Evolutionary conservation across 306 rosid genomes (phyloP), one percentile per base, ranked within the genome.

Genomic region (Pterocarpus santalinus): DNA sequence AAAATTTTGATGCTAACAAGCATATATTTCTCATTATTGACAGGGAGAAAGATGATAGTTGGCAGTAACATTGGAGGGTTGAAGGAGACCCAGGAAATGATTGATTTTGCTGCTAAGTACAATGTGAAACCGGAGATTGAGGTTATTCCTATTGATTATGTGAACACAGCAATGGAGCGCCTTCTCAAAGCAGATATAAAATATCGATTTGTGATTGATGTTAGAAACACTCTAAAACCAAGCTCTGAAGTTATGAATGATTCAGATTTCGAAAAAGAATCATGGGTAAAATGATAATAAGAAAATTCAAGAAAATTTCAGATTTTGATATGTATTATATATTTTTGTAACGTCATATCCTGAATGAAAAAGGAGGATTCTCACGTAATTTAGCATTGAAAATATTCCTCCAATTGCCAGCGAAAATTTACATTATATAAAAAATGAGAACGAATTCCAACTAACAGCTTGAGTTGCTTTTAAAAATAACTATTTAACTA

Each of bases 151-250:
- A 69, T 89, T 0, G 86, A 86, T 5, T 89, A 89, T 72, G 79
- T 89, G 46, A 86, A 89, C 65, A 82, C 80, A 0, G 90, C 88
- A 6, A 43, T 89, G 76, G 80, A 89, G n/a, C 85, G 90, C 16
- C 87, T 89, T 8, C 38, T 2, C 35, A 86, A 84, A 46, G 75
- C 44, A 6, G 90, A 89, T 46, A 87, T 89, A 1, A 86, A 68
- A 52, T 89, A 89, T 51, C 86, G 92, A 35, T 89, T 88, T 69
- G 89, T 80, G 32, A 85, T 88, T 10, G 89, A 88, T 76, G 65
- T 83, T 1, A 86, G 69, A 34, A 84, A 84, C 72, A 79, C 84
- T 0, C 47, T 79, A 16, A 69, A 84, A 14, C 32, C 82, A 61
- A 76, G 38, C 74, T 14, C 13, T 28, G 70, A 41, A 53, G 51